Evolutionary conservation across 805 yeast genomes (phyloP).

Genomic region (Yarrowia sp.): DNA sequence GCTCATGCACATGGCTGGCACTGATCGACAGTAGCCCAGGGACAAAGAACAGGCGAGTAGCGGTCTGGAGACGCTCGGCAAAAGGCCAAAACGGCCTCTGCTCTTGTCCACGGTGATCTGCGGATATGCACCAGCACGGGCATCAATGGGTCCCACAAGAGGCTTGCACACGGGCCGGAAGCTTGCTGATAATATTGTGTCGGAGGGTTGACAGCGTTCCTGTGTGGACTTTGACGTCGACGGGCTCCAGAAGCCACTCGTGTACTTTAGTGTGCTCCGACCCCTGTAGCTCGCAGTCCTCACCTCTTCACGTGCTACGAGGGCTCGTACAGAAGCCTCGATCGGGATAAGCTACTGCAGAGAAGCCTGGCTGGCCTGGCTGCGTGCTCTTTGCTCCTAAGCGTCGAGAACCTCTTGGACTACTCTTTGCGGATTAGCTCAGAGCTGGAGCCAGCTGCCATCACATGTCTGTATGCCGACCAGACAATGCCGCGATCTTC

Average conservation of each 20-base stretch:
- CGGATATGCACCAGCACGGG: not conserved
- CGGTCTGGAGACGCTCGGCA: not conserved
- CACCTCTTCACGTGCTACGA: no score
- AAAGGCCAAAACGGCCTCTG: not conserved
- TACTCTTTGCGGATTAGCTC: not conserved
- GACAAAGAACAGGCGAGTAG: not conserved
- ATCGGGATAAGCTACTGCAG: no score
- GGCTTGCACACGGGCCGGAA: constrained; percentile 1
- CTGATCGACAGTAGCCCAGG: not conserved
- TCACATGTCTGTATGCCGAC: constrained; percentile 15
- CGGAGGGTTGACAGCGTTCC: no score
- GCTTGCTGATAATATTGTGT: no score
- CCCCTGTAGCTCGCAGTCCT: no score
- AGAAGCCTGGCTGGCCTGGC: no score
- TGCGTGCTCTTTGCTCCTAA: no score
- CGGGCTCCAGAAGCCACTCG: no score
- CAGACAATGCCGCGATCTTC: not conserved
- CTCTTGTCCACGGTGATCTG: not conserved
- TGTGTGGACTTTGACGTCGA: no score
- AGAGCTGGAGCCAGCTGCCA: constrained; percentile 3
- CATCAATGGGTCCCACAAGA: constrained; percentile 11
- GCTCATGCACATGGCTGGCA: constrained; percentile 15
- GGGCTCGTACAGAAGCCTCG: no score
- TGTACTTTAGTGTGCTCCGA: no score
- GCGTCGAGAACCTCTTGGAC: constrained; percentile 7